Conservation (phyloP, 2,329 filamentous ascomycete species). For the Fusarium redolens region DNA sequence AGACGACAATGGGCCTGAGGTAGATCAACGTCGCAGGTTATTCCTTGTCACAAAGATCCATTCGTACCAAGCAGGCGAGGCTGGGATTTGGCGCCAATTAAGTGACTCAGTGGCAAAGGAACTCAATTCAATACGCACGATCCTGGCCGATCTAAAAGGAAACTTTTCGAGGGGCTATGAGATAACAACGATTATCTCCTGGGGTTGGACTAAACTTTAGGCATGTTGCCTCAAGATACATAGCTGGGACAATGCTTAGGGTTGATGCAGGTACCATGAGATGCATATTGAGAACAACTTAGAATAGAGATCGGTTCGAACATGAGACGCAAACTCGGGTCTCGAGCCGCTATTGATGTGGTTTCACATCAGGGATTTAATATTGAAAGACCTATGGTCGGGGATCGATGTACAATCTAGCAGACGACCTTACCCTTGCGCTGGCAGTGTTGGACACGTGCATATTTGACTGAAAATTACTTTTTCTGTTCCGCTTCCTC, state of each 20-base stretch:
- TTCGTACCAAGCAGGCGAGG: conserved; percentile 8
- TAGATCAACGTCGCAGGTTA: conserved; percentile 12
- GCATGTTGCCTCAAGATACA: background rate
- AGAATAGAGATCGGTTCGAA: conserved; percentile 1
- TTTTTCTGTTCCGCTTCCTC: background rate
- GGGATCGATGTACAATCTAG: background rate
- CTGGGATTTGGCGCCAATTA: conserved; percentile 16
- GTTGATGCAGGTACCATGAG: conserved; percentile 35
- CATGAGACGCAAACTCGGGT: conserved; percentile 16
- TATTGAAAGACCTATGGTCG: background rate
- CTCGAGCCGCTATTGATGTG: conserved; percentile 11
- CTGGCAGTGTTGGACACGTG: conserved; percentile 18
- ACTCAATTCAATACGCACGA: conserved; percentile 1
- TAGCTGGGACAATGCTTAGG: conserved; percentile 3
- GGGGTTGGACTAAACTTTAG: background rate
- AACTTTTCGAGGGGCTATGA: background rate
- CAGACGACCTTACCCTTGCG: conserved; percentile 1
- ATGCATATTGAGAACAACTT: conserved; percentile 11
- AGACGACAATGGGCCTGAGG: conserved; percentile 10
- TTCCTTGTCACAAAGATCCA: conserved; percentile 20
- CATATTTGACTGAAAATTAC: conserved; percentile 4
- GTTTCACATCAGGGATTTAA: conserved; percentile 18
- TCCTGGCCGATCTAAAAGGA: conserved; percentile 2
- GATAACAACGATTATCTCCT: background rate
- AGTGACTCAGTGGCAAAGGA: conserved; percentile 8